Percentiles rank a stretch among this genome's conserved stretches.
These are phyloP conservation scores for Pythium brachiatum DNA, from an alignment of 352 stramenopile genomes.

Conservation along the genomic window DNA sequence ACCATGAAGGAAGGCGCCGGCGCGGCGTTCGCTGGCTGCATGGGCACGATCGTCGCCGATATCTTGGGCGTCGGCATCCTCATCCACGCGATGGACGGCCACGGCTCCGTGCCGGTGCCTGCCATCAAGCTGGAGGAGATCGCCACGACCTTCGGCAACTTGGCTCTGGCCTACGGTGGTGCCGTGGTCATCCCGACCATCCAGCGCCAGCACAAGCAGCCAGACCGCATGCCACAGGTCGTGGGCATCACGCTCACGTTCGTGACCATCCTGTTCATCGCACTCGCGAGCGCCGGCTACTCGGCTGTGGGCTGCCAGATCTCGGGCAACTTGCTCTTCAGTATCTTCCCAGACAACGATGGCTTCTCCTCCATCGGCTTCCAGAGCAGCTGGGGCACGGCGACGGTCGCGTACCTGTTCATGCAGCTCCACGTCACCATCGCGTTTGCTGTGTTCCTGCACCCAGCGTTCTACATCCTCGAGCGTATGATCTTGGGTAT, in stretches of 20 bases:
- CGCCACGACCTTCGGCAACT: conserved; percentile 30
- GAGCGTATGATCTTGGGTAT: conserved; percentile 14
- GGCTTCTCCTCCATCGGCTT: conserved; percentile 28
- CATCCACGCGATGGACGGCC: conserved; percentile 25
- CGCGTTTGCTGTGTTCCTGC: conserved; percentile 31
- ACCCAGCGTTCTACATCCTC: conserved; percentile 28
- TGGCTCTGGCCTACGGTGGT: conserved; percentile 33
- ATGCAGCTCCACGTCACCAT: conserved; percentile 47
- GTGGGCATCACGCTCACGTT: conserved; percentile 28
- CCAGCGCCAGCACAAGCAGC: conserved; percentile 31
- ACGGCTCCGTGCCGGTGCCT: conserved; percentile 9
- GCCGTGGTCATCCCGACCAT: conserved; percentile 33
- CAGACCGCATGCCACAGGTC: conserved; percentile 30
- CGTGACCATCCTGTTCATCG: conserved; percentile 30
- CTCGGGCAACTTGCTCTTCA: conserved; percentile 33
- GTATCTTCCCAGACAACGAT: conserved; percentile 2
- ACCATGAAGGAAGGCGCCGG: conserved; percentile 31
- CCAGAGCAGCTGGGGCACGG: conserved; percentile 9
- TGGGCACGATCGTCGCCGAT: conserved; percentile 32
- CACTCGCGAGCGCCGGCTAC: conserved; percentile 26
- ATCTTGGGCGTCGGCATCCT: conserved; percentile 24
- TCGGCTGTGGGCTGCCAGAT: conserved; percentile 29
- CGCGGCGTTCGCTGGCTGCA: conserved; percentile 25
- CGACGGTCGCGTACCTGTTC: conserved; percentile 32
- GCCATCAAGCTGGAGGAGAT: conserved; percentile 25